Evolutionary conservation across 2,329 filamentous ascomycete genomes (phyloP).

Genomic region (Reticulascus tulasneorum): DNA sequence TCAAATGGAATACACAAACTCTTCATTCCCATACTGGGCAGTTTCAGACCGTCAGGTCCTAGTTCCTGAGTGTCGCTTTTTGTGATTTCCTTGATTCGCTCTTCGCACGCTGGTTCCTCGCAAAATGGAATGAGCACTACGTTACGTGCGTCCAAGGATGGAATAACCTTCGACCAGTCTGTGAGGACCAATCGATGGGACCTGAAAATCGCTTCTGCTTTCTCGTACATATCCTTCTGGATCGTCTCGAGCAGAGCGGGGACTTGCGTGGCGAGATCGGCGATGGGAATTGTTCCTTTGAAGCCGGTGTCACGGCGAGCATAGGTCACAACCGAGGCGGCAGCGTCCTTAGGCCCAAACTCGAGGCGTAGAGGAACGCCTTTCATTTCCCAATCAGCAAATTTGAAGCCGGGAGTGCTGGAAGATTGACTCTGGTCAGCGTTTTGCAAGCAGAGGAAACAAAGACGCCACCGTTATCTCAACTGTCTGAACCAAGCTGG

Average conservation of each 20-base stretch:
- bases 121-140: constrained; percentile 91
- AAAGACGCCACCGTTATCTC: too few species aligned
- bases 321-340: constrained; percentile 77
- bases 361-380: constrained; percentile 92
- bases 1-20: constrained; percentile 72
- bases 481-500: too few species aligned
- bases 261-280: constrained; percentile 68
- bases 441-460: too few species aligned
- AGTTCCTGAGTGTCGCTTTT: constrained; percentile 55
- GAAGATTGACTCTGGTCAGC: too few species aligned
- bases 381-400: constrained; percentile 98
- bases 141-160: constrained; percentile 87
- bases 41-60: constrained; percentile 47
- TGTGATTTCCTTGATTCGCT: constrained; percentile 90
- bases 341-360: constrained; percentile 91
- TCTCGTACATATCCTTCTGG: constrained; percentile 73
- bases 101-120: constrained; percentile 76
- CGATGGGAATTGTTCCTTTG: constrained; percentile 75
- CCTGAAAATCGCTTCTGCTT: constrained; percentile 74
- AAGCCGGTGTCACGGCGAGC: constrained; percentile 83
- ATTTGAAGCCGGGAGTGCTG: constrained; percentile 95
- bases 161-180: constrained; percentile 88
- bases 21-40: constrained; percentile 63
- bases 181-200: constrained; percentile 77
- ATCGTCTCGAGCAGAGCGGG: constrained; percentile 84